Base-by-base conservation (phyloP, 2,329 filamentous ascomycete species). In the Trichothecium roseum region DNA sequence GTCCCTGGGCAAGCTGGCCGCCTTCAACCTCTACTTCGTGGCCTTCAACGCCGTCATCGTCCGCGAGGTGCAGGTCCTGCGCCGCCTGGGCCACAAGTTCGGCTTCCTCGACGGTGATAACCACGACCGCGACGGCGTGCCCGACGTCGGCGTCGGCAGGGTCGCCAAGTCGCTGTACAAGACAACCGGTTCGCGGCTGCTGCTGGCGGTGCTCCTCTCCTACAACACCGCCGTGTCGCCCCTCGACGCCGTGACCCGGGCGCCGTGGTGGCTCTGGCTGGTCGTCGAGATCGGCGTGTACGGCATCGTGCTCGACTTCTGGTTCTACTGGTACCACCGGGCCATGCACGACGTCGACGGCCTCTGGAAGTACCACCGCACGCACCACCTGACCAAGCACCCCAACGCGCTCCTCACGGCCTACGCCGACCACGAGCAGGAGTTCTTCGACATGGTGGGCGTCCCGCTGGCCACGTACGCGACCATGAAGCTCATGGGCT, bases 381-480 rank as follows among this genome's bases (percentile, higher is more conserved):
- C 60, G 1, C 62, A 66, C 36, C 62, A 65, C 41, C 46, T 65
- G 8, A 63, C 60, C 29, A 64, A 64, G 40, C 61, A 64, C 36
- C 61, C 61, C 4, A 62, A 42, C 18, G 35, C 61, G 3, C 51
- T 64, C 0, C 46, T 65, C 1, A 55, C 58, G 0, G 48, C 58
- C 3, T 65, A 64, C 43, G 60, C 62, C 28, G 62, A 64, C 34
- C 34, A 42, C 7, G 61, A 59, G 36, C 62, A 65, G 37, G 60
- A 64, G 35, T 43, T 63, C 7, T 57, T 62, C 37, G 60, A 65
- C 34, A 59, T 64, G 20, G 53, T 51, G 6, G 56, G 53, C n/a
- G 55, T 66, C 8, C 62, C 62, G 0, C 39, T 63, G 15, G 40
- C 62, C 34, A 53, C 61, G 2, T 65, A 54, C 40, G 47, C 48